These are phyloP conservation scores for Tuber aestivum DNA, from an alignment of 495 filamentous ascomycete species.

Conservation along the genomic window DNA sequence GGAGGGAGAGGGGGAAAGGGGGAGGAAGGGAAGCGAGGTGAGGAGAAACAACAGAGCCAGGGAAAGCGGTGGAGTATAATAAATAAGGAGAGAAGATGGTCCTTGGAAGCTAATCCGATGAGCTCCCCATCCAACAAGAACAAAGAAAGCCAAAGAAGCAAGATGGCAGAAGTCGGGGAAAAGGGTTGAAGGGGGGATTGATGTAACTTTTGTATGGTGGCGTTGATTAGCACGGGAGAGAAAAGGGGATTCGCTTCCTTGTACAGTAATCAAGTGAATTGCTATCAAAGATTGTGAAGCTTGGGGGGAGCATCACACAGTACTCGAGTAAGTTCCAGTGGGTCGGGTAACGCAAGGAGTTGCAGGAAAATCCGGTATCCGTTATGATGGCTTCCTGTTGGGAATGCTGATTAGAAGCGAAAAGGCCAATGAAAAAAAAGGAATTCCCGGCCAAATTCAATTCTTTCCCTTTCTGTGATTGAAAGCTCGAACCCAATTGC, in stretches of 20 bases:
- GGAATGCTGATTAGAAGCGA: neutral
- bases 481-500: neutral
- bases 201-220: constrained; percentile 1
- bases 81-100: neutral
- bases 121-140: constrained; percentile 18
- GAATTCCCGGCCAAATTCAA: neutral
- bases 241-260: neutral
- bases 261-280: neutral
- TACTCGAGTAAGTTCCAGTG: neutral
- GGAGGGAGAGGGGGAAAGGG: neutral
- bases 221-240: neutral
- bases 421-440: neutral
- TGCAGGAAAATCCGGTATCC: neutral
- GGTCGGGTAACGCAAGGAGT: neutral
- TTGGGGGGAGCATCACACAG: neutral
- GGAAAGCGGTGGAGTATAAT: neutral
- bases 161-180: constrained; percentile 7
- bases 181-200: neutral
- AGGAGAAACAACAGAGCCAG: neutral
- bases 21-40: neutral
- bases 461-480: neutral
- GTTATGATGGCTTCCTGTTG: too few relatives aligned
- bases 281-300: neutral
- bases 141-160: constrained; percentile 7
- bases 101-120: constrained; percentile 8